Conservation (phyloP, 2,329 filamentous ascomycete genomes). For the Cadophora gregata region DNA sequence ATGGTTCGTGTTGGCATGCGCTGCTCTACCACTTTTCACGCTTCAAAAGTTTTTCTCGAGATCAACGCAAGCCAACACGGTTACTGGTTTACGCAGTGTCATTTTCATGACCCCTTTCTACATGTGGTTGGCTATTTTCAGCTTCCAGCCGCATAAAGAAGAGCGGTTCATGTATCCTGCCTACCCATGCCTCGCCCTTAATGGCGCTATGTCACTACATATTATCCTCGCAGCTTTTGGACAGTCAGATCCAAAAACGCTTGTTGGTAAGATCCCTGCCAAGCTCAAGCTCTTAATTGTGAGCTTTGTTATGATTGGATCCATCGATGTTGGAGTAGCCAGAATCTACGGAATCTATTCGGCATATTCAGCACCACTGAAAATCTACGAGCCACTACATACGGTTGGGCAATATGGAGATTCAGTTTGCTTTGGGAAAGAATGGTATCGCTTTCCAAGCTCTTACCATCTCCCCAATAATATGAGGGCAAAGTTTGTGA, state of each 20-base stretch:
- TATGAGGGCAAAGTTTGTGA: conserved; percentile 87
- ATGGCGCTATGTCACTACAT: conserved; percentile 84
- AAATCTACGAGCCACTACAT: conserved; percentile 71
- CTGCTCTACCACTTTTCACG: conserved; percentile 75
- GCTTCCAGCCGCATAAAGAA: conserved; percentile 92
- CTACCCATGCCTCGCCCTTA: conserved; percentile 89
- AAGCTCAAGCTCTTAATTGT: conserved; percentile 74
- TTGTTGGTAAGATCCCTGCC: conserved; percentile 75
- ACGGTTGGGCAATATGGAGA: conserved; percentile 64
- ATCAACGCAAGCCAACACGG: conserved; percentile 62
- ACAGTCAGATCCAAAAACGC: conserved; percentile 67
- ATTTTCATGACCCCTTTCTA: conserved; percentile 89
- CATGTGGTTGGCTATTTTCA: conserved; percentile 92
- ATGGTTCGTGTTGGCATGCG: conserved; percentile 84
- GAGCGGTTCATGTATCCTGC: conserved; percentile 98
- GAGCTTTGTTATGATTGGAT: conserved; percentile 63
- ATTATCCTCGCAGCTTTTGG: conserved; percentile 79
- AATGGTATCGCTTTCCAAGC: conserved; percentile 97
- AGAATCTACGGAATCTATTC: conserved; percentile 79
- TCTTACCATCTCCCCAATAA: conserved; percentile 88
- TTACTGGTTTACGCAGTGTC: conserved; percentile 75
- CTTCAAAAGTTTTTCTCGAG: conserved; percentile 71
- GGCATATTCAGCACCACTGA: conserved; percentile 82
- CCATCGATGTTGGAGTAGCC: conserved; percentile 69
- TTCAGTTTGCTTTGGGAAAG: conserved; percentile 88